Conservation (phyloP, 2,329 filamentous ascomycete species). For the Sporothrix dimorphospora region DNA sequence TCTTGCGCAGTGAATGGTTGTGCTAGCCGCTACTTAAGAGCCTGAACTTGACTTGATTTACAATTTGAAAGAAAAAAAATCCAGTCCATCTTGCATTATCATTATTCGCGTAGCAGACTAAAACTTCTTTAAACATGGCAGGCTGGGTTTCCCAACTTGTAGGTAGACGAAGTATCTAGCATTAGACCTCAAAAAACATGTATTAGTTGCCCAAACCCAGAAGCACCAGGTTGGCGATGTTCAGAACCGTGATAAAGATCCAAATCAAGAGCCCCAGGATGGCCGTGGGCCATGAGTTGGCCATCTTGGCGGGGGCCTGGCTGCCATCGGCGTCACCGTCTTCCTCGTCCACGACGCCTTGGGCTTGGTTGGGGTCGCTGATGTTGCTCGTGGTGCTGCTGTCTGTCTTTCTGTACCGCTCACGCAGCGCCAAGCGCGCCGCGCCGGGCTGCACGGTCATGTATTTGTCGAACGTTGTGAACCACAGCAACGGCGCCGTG, state of each 20-base stretch:
- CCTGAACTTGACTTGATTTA: too few species aligned
- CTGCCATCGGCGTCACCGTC: not conserved
- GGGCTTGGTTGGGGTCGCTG: slow-evolving; percentile 33
- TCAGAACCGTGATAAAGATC: slow-evolving; percentile 75
- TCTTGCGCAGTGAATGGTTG: too few species aligned
- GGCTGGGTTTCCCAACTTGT: not conserved
- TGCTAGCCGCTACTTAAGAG: too few species aligned
- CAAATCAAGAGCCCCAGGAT: slow-evolving; percentile 64
- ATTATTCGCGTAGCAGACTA: too few species aligned
- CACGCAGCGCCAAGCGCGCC: slow-evolving; percentile 40
- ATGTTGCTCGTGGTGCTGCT: slow-evolving; percentile 34
- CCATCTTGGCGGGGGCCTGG: slow-evolving; percentile 60
- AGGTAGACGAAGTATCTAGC: not conserved
- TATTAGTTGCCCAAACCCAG: slow-evolving; percentile 48
- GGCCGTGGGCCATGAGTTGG: slow-evolving; percentile 69
- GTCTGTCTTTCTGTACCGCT: slow-evolving; percentile 16
- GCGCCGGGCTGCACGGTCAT: slow-evolving; percentile 69
- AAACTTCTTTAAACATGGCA: not conserved
- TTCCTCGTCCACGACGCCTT: slow-evolving; percentile 29
- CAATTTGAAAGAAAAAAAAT: too few species aligned
- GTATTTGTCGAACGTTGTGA: slow-evolving; percentile 76
- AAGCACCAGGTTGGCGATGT: slow-evolving; percentile 74
- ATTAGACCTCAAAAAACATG: not conserved
- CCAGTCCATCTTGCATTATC: too few species aligned
- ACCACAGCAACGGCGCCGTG: slow-evolving; percentile 81